Evolutionary conservation across 768 basidiomycete genomes (phyloP).

Genomic region (Phanerochaete carnosa): DNA sequence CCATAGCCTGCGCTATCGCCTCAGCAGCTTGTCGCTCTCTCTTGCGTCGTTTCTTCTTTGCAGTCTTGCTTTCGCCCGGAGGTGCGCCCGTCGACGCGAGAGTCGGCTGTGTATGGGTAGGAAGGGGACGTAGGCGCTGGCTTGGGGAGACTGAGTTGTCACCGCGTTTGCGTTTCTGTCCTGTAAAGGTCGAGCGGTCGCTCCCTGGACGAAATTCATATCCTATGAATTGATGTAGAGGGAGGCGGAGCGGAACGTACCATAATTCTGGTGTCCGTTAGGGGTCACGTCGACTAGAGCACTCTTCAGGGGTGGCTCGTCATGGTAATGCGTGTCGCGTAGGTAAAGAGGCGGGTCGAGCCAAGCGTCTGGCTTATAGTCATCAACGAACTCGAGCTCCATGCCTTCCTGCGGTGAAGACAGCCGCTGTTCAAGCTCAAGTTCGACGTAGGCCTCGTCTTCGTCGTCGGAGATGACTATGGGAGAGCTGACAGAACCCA

Average conservation of each 20-base stretch:
- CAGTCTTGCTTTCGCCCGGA: slow-evolving; percentile 8
- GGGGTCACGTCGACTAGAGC: background rate
- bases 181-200: background rate
- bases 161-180: slow-evolving; percentile 16
- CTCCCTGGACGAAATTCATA: background rate
- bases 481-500: slow-evolving; percentile 20
- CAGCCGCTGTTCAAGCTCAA: slow-evolving; percentile 14
- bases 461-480: slow-evolving; percentile 27
- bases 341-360: background rate
- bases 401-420: slow-evolving; percentile 8
- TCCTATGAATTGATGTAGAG: background rate
- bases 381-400: slow-evolving; percentile 1
- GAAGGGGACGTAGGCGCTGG: background rate
- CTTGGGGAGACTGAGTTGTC: background rate
- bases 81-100: background rate
- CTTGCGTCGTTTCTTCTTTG: slow-evolving; percentile 16
- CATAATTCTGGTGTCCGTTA: background rate
- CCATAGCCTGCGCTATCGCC: background rate
- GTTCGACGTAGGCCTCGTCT: slow-evolving; percentile 20
- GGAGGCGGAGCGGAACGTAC: background rate
- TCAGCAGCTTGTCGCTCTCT: slow-evolving; percentile 3
- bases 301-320: background rate
- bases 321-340: background rate
- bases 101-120: background rate
- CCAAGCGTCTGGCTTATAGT: background rate